Conservation (phyloP, 2,329 filamentous ascomycete species). For the Clonostachys rhizophaga region DNA sequence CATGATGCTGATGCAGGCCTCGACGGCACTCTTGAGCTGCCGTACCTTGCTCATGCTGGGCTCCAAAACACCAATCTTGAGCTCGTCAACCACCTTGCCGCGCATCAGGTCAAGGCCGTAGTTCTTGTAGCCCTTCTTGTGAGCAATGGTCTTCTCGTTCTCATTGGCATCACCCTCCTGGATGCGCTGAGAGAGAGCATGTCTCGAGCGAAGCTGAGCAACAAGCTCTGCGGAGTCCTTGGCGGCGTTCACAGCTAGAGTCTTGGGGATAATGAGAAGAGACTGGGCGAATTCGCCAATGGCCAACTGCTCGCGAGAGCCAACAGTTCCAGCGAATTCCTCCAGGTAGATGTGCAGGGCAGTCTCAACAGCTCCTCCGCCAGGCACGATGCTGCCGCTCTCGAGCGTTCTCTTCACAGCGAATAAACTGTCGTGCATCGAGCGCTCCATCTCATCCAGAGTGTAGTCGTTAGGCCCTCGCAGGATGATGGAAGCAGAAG, state of each 20-base stretch:
- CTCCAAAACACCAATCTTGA: constrained; percentile 94
- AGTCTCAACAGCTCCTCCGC: constrained; percentile 96
- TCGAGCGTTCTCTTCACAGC: constrained; percentile 97
- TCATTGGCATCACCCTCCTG: constrained; percentile 79
- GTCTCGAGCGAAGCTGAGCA: constrained; percentile 88
- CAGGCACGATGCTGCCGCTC: constrained; percentile 93
- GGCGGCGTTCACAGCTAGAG: constrained; percentile 91
- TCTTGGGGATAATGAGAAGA: constrained; percentile 92
- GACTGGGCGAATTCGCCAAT: constrained; percentile 97
- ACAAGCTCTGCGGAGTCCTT: constrained; percentile 95
- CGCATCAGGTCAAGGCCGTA: constrained; percentile 89
- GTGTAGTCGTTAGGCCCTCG: constrained; percentile 94
- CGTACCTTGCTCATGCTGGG: constrained; percentile 97
- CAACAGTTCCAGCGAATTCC: constrained; percentile 96
- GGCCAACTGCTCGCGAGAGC: constrained; percentile 93
- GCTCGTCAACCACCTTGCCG: constrained; percentile 86
- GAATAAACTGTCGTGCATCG: constrained; percentile 92
- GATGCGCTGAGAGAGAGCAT: constrained; percentile 89
- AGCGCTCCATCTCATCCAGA: constrained; percentile 98
- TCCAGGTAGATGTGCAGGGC: constrained; percentile 98
- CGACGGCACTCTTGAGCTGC: constrained; percentile 96
- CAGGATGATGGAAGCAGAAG: constrained; percentile 91
- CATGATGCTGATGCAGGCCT: constrained; percentile 99
- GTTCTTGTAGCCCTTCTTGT: constrained; percentile 98
- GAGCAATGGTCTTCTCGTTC: constrained; percentile 83